These are phyloP conservation scores for Athelia psychrophila DNA, from an alignment of 1,284 basidiomycete species.

Conservation along the genomic window DNA sequence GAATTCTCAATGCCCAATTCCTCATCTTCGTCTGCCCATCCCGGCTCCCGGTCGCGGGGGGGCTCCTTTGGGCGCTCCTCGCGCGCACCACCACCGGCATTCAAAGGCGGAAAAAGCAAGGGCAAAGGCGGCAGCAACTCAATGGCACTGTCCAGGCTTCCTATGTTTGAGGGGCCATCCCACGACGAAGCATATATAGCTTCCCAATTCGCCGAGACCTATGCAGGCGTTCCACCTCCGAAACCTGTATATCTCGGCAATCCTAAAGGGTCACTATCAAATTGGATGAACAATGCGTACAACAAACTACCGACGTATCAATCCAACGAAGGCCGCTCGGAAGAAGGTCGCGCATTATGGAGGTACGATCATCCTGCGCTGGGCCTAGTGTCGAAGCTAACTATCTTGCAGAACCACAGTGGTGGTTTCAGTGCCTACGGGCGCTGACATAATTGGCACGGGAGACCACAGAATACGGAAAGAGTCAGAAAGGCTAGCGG, in stretches of 20 bases:
- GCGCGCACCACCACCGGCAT: conserved; percentile 4
- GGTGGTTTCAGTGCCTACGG: conserved; percentile 31
- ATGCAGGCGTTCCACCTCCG: conserved; percentile 12
- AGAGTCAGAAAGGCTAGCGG: conserved; percentile 76
- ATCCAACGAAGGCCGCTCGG: conserved; percentile 25
- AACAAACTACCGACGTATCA: conserved; percentile 30
- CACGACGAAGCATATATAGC: background rate
- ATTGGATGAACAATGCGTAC: conserved; percentile 20
- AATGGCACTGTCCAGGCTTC: background rate
- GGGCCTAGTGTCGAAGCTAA: background rate
- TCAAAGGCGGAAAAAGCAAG: conserved; percentile 21
- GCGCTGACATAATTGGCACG: conserved; percentile 44
- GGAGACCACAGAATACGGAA: conserved; percentile 69
- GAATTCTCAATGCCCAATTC: conserved; percentile 22
- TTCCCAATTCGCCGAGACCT: background rate
- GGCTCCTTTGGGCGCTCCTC: conserved; percentile 1
- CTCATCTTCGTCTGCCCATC: conserved; percentile 12
- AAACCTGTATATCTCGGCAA: conserved; percentile 34
- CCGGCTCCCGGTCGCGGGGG: conserved; percentile 4
- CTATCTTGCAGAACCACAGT: conserved; percentile 42
- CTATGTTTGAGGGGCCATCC: background rate
- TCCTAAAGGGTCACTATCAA: conserved; percentile 44
- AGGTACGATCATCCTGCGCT: conserved; percentile 23
- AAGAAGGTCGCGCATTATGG: conserved; percentile 26
- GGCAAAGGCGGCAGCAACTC: conserved; percentile 4